phyloP scores from a whole-genome alignment of 768 basidiomycete species.

The Lactifluus piperatus region DNA sequence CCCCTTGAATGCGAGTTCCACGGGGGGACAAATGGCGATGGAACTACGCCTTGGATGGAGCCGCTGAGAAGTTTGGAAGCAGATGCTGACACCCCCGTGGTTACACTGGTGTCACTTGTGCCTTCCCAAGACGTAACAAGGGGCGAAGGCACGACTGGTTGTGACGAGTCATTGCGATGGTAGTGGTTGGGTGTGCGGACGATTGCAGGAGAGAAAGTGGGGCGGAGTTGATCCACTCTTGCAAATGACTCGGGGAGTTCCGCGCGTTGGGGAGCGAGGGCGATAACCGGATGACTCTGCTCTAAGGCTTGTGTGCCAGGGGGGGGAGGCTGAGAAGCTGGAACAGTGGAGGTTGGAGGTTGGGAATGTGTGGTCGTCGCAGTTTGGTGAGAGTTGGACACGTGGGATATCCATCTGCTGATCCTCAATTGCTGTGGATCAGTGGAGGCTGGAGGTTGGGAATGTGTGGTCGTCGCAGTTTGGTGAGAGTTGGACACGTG shows the following conservation, averaged over 20 bases:
- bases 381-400: neutral
- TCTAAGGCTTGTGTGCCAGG: neutral
- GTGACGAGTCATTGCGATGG: slow-evolving; percentile 20
- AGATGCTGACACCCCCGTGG: neutral
- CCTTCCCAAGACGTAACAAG: slow-evolving; percentile 8
- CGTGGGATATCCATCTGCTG: slow-evolving; percentile 5
- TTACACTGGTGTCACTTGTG: neutral
- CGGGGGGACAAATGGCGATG: slow-evolving; percentile 15
- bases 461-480: no score
- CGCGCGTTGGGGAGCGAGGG: slow-evolving; percentile 20
- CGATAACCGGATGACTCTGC: slow-evolving; percentile 16
- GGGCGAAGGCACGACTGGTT: slow-evolving; percentile 16
- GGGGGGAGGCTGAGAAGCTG: neutral
- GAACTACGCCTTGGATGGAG: slow-evolving; percentile 9
- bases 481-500: slow-evolving; percentile 15
- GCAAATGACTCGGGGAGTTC: slow-evolving; percentile 38
- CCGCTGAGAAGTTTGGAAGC: no score
- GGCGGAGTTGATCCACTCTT: slow-evolving; percentile 43
- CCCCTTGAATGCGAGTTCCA: slow-evolving; percentile 6
- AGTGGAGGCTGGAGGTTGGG: no score
- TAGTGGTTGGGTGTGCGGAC: no score
- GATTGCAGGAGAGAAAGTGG: slow-evolving; percentile 74
- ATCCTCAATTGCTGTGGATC: no score
- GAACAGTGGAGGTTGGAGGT: neutral
- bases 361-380: no score